Evolutionary conservation across 805 yeast genomes (phyloP).

Genomic region (Candida argentea): DNA sequence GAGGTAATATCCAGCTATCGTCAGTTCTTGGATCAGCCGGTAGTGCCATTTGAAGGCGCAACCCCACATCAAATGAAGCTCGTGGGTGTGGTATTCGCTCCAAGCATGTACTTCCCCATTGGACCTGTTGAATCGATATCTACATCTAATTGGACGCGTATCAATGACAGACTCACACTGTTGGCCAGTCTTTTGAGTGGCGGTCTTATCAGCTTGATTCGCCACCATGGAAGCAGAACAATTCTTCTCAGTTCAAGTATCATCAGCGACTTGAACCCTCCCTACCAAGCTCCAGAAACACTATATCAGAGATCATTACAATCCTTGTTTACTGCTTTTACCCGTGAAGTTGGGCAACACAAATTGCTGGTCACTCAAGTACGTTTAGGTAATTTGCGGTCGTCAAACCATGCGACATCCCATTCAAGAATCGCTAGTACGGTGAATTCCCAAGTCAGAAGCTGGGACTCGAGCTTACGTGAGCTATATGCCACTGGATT

Average conservation of each 20-base stretch:
- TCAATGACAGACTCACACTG: constrained; percentile 36
- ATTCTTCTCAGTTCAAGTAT: constrained; percentile 47
- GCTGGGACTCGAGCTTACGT: constrained; percentile 29
- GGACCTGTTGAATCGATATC: constrained; percentile 58
- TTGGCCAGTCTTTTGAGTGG: constrained; percentile 43
- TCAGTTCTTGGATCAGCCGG: constrained; percentile 40
- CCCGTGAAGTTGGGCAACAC: constrained; percentile 27
- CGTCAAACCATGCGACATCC: constrained; percentile 14
- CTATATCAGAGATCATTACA: constrained; percentile 38
- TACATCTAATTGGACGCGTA: constrained; percentile 40
- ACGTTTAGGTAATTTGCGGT: constrained; percentile 29
- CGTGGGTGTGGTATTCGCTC: constrained; percentile 59
- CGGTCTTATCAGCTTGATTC: constrained; percentile 45
- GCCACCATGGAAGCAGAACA: constrained; percentile 40
- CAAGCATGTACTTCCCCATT: constrained; percentile 56
- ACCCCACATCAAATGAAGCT: constrained; percentile 45
- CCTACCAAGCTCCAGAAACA: constrained; percentile 58
- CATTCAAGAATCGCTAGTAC: constrained; percentile 15
- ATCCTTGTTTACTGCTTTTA: constrained; percentile 22
- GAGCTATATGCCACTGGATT: constrained; percentile 22
- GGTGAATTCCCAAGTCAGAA: constrained; percentile 25
- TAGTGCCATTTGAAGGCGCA: constrained; percentile 50
- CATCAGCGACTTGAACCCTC: constrained; percentile 41
- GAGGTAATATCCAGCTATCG: constrained; percentile 35
- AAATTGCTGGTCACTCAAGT: constrained; percentile 28